Evolutionary conservation across 768 basidiomycete species (phyloP).

Genomic region (Leucocoprinus birnbaumii): DNA sequence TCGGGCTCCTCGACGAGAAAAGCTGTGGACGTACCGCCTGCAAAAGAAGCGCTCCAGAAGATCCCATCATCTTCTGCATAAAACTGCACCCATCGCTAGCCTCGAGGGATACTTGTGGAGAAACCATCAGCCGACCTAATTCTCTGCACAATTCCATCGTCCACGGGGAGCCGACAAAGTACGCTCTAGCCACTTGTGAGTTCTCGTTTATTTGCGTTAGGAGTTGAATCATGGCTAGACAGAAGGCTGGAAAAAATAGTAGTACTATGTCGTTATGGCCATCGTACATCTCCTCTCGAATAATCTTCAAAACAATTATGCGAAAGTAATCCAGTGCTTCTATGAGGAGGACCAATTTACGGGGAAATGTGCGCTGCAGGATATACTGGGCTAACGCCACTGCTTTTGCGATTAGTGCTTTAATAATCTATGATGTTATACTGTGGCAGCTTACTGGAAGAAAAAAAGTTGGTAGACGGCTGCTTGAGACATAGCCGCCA

Average conservation of each 20-base stretch:
- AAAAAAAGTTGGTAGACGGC: not conserved
- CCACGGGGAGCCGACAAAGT: slow-evolving; percentile 42
- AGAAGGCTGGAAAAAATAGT: slow-evolving; percentile 47
- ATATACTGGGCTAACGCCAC: slow-evolving; percentile 21
- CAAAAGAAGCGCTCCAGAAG: slow-evolving; percentile 16
- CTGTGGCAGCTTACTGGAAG: not conserved
- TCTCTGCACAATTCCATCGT: slow-evolving; percentile 39
- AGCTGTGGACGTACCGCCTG: slow-evolving; percentile 15
- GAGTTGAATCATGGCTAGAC: slow-evolving; percentile 42
- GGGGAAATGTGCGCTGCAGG: slow-evolving; percentile 18
- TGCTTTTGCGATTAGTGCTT: too few relatives aligned
- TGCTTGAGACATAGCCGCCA: slow-evolving; percentile 3
- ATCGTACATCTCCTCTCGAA: slow-evolving; percentile 39
- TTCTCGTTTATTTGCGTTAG: not conserved
- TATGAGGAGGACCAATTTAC: slow-evolving; percentile 35
- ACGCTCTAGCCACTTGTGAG: slow-evolving; percentile 5
- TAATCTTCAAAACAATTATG: slow-evolving; percentile 44
- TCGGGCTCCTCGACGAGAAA: not conserved
- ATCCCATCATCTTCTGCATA: slow-evolving; percentile 28
- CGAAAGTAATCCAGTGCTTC: slow-evolving; percentile 58
- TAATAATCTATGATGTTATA: too few relatives aligned
- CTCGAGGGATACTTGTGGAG: not conserved
- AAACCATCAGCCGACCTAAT: slow-evolving; percentile 27
- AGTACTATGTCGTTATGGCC: slow-evolving; percentile 51
- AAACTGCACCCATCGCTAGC: slow-evolving; percentile 20